These are phyloP conservation scores for Brassica balearica DNA, from an alignment of 441 rosid species.

Conservation along the genomic window DNA sequence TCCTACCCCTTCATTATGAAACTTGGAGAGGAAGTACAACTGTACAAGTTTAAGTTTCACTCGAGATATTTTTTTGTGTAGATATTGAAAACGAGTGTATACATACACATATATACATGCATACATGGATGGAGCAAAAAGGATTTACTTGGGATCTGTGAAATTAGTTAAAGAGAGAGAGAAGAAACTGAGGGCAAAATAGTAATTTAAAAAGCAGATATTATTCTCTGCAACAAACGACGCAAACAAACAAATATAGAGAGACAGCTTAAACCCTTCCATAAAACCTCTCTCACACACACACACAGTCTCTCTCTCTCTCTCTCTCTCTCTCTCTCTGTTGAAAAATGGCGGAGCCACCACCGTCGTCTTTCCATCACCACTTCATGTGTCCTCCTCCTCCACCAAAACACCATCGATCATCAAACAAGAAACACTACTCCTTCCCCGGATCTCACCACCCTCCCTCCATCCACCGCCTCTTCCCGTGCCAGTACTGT, in stretches of 20 bases:
- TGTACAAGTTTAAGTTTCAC: background rate
- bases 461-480: constrained; percentile 45
- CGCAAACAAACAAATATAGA: constrained; percentile 41
- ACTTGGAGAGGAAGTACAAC: background rate
- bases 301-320: constrained; percentile 10
- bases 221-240: constrained; percentile 47
- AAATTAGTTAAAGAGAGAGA: constrained; percentile 26
- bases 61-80: background rate
- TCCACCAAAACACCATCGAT: constrained; percentile 42
- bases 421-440: constrained; percentile 39
- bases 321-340: background rate
- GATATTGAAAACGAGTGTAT: background rate
- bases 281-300: constrained; percentile 31
- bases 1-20: background rate
- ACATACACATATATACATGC: background rate
- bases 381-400: constrained; percentile 19
- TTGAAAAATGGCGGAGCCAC: constrained; percentile 66
- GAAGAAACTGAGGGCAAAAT: background rate
- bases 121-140: constrained; percentile 25
- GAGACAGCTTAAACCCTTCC: constrained; percentile 41
- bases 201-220: constrained; percentile 14
- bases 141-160: constrained; percentile 41
- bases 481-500: constrained; percentile 83
- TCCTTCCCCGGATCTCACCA: constrained; percentile 40
- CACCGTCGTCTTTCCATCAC: constrained; percentile 34